Conservation (phyloP, 305 asterid genomes). For the Solanum hybrid region DNA sequence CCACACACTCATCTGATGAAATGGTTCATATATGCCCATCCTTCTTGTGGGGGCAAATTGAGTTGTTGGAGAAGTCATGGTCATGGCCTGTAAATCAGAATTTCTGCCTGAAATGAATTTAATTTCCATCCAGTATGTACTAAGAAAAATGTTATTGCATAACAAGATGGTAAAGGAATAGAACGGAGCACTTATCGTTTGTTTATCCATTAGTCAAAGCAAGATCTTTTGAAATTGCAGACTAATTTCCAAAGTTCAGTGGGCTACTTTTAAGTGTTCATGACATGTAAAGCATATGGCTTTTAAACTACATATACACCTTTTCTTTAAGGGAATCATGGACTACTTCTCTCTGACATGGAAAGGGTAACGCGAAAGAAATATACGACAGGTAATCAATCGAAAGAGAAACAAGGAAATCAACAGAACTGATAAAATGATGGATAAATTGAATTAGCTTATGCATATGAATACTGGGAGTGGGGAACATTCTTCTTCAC, state of each 20-base stretch:
- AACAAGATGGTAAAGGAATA: background rate
- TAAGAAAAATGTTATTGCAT: background rate
- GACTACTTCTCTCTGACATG: background rate
- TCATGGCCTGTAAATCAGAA: constrained; percentile 15
- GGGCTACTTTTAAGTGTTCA: background rate
- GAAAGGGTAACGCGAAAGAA: background rate
- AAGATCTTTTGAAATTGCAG: background rate
- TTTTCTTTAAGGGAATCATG: background rate
- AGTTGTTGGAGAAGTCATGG: constrained; percentile 58
- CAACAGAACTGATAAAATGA: background rate
- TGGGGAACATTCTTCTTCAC: background rate
- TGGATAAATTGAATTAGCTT: background rate
- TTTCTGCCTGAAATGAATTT: background rate
- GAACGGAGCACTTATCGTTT: background rate
- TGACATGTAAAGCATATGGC: background rate
- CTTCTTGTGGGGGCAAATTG: constrained; percentile 70
- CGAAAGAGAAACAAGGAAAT: background rate
- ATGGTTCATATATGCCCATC: constrained; percentile 58
- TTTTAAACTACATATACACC: background rate
- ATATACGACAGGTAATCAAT: background rate
- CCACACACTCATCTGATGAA: constrained; percentile 80
- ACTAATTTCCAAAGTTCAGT: background rate
- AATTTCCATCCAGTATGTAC: background rate
- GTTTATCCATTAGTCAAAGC: background rate
- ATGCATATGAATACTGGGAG: background rate